Base-by-base conservation (phyloP, 2,329 filamentous ascomycete species). In the Zymoseptoria ardabiliae region DNA sequence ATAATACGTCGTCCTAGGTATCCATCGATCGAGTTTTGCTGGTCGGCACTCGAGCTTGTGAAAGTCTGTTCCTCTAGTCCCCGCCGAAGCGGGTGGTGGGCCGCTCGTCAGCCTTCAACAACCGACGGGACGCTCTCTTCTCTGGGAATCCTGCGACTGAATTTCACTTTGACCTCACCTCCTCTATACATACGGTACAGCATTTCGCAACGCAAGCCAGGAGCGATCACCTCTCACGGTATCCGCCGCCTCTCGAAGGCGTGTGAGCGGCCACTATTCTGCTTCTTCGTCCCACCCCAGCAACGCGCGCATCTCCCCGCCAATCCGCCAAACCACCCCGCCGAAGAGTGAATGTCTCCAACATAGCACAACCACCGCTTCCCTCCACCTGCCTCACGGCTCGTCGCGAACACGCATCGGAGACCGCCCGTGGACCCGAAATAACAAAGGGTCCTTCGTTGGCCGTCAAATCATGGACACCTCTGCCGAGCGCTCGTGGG, bases 401-500 rank as follows among this genome's bases (percentile, higher is more conserved):
- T 6, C 17, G 52, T 23, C 22, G 21, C 52, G 11, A 17, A 6
- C 13, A 41, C 35, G 4, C 35, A 45, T 13, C 6, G 35, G 13
- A 45, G 10, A 13, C 35, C 7, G 35, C 6, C 35, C 17, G 2
- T 45, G 11, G 35, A 45, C 11, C 35, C n/a, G 35, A 45, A 50
- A 22, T 20, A 17, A 45, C 35, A 17, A 45, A 45, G 17, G 35
- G 11, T 7, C 17, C 54, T 9, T 23, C 41, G 22, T 54, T 55
- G 23, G 9, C 30, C 49, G 35, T 49, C 20, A 51, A 10, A 57
- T 53, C 55, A 72, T 72, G 70, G 64, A 71, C 58, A 58, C 63
- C 41, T 59, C 67, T 30, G 56, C 59, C 50, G 61, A 61, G 51
- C 66, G 68, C 60, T 63, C 73, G 63, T 79, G 77, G 77, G 69